Evolutionary conservation across 768 basidiomycete species (phyloP).

Genomic region (Termitomyces sp.): DNA sequence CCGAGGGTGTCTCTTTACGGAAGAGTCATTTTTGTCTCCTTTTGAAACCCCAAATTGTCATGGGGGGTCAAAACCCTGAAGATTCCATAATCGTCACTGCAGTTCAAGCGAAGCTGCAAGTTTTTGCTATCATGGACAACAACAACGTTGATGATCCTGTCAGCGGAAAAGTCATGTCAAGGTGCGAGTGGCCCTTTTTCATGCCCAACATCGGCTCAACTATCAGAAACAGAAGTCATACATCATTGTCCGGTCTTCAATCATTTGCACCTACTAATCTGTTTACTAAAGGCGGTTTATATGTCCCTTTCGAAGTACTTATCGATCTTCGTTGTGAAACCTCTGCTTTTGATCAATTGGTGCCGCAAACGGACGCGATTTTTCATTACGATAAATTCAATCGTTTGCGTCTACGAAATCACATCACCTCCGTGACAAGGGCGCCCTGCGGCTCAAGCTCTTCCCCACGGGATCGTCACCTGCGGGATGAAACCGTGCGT

Average conservation of each 20-base stretch:
- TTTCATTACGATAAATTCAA: slow-evolving; percentile 96
- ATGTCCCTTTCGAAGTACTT: slow-evolving; percentile 86
- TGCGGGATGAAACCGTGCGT: slow-evolving; percentile 61
- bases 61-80: slow-evolving; percentile 50
- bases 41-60: slow-evolving; percentile 84
- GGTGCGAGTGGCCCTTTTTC: slow-evolving; percentile 38
- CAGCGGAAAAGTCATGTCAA: slow-evolving; percentile 79
- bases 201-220: neutral
- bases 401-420: slow-evolving; percentile 75
- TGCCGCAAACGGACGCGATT: slow-evolving; percentile 81
- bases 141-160: slow-evolving; percentile 76
- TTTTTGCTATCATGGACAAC: slow-evolving; percentile 77
- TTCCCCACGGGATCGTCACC: slow-evolving; percentile 35
- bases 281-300: slow-evolving; percentile 38
- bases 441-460: slow-evolving; percentile 31
- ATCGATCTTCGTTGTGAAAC: slow-evolving; percentile 83
- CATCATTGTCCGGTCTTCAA: slow-evolving; percentile 75
- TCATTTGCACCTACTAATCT: slow-evolving; percentile 69
- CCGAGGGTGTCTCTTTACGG: slow-evolving; percentile 58
- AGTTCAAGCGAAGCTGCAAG: slow-evolving; percentile 72
- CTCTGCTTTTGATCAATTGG: slow-evolving; percentile 79
- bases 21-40: slow-evolving; percentile 82
- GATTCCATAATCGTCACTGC: slow-evolving; percentile 73
- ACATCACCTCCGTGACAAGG: slow-evolving; percentile 46
- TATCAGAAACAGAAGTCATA: slow-evolving; percentile 56